Percentiles rank a stretch among this genome's conserved stretches.
Conservation (phyloP, 1,139 yeast genomes). For the Protomyces macrosporus region DNA sequence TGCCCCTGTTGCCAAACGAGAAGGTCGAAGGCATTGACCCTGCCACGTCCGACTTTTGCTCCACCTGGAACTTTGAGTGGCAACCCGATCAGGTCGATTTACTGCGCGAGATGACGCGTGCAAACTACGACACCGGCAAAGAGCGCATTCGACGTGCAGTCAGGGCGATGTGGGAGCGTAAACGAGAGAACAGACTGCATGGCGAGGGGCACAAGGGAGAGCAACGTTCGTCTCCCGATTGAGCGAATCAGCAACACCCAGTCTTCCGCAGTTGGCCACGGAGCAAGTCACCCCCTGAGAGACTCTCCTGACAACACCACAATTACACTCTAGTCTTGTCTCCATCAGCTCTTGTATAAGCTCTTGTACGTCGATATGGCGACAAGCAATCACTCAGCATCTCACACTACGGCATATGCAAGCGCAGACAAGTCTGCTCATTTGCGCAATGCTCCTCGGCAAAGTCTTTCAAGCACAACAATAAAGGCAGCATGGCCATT, state of each 20-base stretch:
- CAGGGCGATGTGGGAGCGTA: conserved; percentile 31
- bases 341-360: neutral
- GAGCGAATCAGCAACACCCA: neutral
- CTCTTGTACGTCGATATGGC: neutral
- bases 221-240: neutral
- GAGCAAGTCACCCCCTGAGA: neutral
- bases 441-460: too few species aligned
- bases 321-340: neutral
- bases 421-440: too few species aligned
- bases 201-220: neutral
- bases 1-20: conserved; percentile 32
- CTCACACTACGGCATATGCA: too few species aligned
- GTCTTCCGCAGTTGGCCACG: neutral
- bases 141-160: conserved; percentile 31
- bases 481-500: too few species aligned
- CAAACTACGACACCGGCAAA: conserved; percentile 33
- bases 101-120: conserved; percentile 38
- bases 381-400: too few species aligned
- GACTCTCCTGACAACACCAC: too few species aligned
- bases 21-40: conserved; percentile 33
- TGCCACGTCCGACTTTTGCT: conserved; percentile 30
- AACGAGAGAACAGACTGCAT: conserved; percentile 27
- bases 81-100: conserved; percentile 35
- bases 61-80: conserved; percentile 34
- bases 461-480: too few species aligned